Conservation (phyloP, 1,284 basidiomycete species). For the Heimioporus retisporus region DNA sequence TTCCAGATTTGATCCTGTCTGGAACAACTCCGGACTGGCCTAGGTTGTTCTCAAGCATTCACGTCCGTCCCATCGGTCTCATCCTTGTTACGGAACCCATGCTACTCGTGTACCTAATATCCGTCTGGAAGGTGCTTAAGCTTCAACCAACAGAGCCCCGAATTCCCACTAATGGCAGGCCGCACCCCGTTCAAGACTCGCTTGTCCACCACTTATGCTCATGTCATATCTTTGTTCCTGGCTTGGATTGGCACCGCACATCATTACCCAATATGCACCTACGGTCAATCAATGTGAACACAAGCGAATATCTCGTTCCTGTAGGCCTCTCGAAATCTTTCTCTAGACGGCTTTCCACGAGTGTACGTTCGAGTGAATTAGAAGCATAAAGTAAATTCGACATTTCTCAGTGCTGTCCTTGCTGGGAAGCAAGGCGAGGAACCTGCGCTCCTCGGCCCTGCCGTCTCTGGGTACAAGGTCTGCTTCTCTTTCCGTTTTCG, state of each 20-base stretch:
- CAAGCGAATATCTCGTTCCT: background rate
- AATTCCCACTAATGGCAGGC: no score
- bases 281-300: background rate
- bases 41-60: no score
- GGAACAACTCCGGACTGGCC: no score
- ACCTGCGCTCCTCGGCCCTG: slow-evolving; percentile 18
- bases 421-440: slow-evolving; percentile 2
- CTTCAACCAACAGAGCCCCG: no score
- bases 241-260: background rate
- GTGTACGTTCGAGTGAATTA: slow-evolving; percentile 10
- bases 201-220: no score
- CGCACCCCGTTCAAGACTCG: no score
- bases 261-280: background rate
- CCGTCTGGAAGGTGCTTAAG: no score
- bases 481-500: background rate
- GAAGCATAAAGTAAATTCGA: background rate
- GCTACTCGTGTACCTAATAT: no score
- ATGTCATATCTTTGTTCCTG: background rate
- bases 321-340: slow-evolving; percentile 17
- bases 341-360: slow-evolving; percentile 26
- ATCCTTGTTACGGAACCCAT: no score
- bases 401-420: slow-evolving; percentile 12
- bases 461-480: slow-evolving; percentile 27
- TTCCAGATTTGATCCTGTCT: no score
- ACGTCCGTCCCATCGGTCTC: no score